These are phyloP conservation scores for Lophiotrema nucula DNA, from an alignment of 495 filamentous ascomycete species.

Conservation along the genomic window DNA sequence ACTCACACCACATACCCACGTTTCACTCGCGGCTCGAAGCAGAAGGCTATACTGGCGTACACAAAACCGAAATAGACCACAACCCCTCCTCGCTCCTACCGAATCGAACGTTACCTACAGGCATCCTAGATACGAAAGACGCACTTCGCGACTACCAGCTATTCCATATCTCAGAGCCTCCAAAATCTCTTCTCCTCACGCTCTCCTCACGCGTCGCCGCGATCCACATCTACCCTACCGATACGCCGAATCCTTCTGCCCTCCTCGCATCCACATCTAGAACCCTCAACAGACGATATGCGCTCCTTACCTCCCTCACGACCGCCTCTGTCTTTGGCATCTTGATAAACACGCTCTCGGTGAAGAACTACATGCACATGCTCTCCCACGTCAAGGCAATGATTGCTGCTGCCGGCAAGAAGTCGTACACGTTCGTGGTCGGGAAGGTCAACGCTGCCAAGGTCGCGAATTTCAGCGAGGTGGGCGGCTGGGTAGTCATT, in stretches of 20 bases:
- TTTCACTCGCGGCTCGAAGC: conserved; percentile 51
- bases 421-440: conserved; percentile 92
- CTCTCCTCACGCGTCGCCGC: conserved; percentile 76
- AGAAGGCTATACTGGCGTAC: conserved; percentile 68
- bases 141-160: conserved; percentile 68
- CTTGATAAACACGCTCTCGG: conserved; percentile 88
- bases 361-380: conserved; percentile 83
- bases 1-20: conserved; percentile 63
- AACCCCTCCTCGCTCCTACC: conserved; percentile 78
- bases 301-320: conserved; percentile 74
- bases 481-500: conserved; percentile 95
- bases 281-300: conserved; percentile 81
- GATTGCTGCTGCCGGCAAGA: conserved; percentile 79
- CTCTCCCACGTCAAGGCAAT: conserved; percentile 66
- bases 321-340: conserved; percentile 85
- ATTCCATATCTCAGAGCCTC: conserved; percentile 88
- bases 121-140: conserved; percentile 48
- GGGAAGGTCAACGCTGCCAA: conserved; percentile 96
- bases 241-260: conserved; percentile 42
- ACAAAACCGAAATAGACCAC: conserved; percentile 69
- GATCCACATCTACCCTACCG: conserved; percentile 77
- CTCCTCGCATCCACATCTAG: conserved; percentile 52
- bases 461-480: conserved; percentile 91
- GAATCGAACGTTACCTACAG: conserved; percentile 68
- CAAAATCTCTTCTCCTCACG: conserved; percentile 78